Percentiles rank a stretch among this genome's conserved stretches.
Evolutionary conservation across 2,329 filamentous ascomycete species (phyloP).

Genomic region (Fusarium sarcochroum): DNA sequence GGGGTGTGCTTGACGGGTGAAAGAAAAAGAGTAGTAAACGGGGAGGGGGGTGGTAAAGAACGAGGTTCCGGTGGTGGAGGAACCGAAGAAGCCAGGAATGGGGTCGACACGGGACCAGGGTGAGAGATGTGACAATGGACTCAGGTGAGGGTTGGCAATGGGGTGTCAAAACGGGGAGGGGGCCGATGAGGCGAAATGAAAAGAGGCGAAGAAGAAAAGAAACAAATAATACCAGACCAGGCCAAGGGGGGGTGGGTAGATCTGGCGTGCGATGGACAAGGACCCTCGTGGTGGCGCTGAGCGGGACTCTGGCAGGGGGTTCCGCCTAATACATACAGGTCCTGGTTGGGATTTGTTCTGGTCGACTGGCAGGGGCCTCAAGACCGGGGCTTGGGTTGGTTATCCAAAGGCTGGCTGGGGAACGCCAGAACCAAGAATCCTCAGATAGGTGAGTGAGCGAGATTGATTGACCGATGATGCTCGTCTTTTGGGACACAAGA

Average conservation of each 20-base stretch:
- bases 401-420: conserved; percentile 25
- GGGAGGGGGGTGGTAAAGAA: conserved; percentile 41
- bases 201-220: conserved; percentile 42
- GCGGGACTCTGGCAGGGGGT: conserved; percentile 48
- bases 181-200: conserved; percentile 47
- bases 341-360: conserved; percentile 38
- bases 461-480: conserved; percentile 30
- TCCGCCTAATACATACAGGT: conserved; percentile 34
- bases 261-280: conserved; percentile 52
- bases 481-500: conserved; percentile 31
- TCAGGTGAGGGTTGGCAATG: conserved; percentile 48
- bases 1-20: conserved; percentile 43
- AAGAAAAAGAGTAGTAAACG: conserved; percentile 37
- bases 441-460: conserved; percentile 31
- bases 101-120: conserved; percentile 49
- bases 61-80: conserved; percentile 40
- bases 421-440: conserved; percentile 35
- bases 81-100: conserved; percentile 48
- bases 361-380: conserved; percentile 31
- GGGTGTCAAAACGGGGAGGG: conserved; percentile 43
- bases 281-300: conserved; percentile 55
- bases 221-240: conserved; percentile 44
- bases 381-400: conserved; percentile 34
- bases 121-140: conserved; percentile 47
- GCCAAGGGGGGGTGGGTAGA: conserved; percentile 49